Conservation (phyloP, 345 rosid species). For the Bruguiera gymnorhiza region DNA sequence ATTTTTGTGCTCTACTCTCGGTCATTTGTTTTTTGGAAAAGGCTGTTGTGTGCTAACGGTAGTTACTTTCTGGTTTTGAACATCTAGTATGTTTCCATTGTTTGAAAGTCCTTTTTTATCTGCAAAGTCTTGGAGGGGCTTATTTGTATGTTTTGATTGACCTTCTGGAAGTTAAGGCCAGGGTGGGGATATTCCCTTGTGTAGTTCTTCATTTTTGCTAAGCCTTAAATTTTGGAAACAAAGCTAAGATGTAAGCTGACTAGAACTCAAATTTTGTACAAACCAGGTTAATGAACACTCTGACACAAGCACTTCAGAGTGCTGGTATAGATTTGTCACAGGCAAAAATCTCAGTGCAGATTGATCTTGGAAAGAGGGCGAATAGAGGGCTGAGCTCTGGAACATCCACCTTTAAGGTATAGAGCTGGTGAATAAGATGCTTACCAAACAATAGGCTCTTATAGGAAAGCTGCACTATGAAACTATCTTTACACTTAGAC, state of each 20-base stretch:
- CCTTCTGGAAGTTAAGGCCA: background rate
- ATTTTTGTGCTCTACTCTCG: background rate
- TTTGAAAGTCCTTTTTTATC: background rate
- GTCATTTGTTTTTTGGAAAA: background rate
- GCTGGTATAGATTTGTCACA: conserved; percentile 31
- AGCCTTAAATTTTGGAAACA: background rate
- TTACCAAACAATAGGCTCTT: background rate
- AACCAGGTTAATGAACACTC: conserved; percentile 26
- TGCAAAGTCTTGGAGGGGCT: background rate
- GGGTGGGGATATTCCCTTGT: background rate
- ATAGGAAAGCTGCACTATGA: background rate
- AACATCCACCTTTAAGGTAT: conserved; percentile 50
- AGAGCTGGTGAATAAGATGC: background rate
- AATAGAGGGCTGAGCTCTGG: conserved; percentile 42
- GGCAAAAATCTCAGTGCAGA: conserved; percentile 32
- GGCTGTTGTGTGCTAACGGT: background rate
- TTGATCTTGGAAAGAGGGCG: conserved; percentile 47
- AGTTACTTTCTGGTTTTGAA: background rate
- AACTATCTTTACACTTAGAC: background rate
- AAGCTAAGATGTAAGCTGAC: background rate
- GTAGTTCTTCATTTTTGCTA: background rate
- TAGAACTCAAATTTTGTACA: conserved; percentile 6
- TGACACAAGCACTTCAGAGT: conserved; percentile 27
- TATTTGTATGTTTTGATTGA: background rate
- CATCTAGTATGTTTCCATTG: background rate